A percentile compares a stretch with the other conserved stretches of the same genome.
These are phyloP conservation scores for Phtheirospermum japonicum DNA, from an alignment of 257 asterid species.

Conservation along the genomic window DNA sequence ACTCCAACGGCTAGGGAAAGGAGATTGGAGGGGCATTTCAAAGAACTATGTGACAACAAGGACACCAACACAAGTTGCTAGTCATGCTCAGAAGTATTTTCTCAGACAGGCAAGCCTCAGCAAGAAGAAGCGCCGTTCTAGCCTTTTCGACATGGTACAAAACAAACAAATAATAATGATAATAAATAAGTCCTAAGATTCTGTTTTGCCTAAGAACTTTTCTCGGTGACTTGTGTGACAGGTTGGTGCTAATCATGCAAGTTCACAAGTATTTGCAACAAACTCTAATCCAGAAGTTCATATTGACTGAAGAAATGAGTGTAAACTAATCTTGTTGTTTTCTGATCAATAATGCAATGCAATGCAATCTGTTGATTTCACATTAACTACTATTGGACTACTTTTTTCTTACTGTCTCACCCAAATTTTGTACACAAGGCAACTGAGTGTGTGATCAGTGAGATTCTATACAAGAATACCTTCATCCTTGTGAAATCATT, in stretches of 20 bases:
- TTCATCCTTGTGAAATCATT: no score
- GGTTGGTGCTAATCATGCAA: conserved; percentile 19
- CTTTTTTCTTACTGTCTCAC: no score
- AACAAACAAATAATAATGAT: neutral
- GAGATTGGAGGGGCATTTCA: conserved; percentile 90
- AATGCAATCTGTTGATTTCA: no score
- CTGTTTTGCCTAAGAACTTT: neutral
- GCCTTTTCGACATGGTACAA: conserved; percentile 77
- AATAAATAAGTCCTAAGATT: neutral
- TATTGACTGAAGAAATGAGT: conserved; percentile 44
- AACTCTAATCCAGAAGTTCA: conserved; percentile 1
- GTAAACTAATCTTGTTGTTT: no score
- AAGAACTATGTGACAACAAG: conserved; percentile 64
- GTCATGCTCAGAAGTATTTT: conserved; percentile 84
- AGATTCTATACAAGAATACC: no score
- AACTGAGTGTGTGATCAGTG: no score
- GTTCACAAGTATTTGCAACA: conserved; percentile 1
- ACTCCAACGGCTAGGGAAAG: conserved; percentile 65
- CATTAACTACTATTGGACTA: no score
- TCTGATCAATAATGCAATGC: no score
- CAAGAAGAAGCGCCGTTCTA: conserved; percentile 60
- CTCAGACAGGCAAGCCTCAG: conserved; percentile 48
- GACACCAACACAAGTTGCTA: conserved; percentile 84
- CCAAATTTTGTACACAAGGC: no score
- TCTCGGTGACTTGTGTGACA: neutral